These are phyloP conservation scores for Actinomucor elegans DNA, from an alignment of 371 early-diverging fungal species.

Conservation along the genomic window DNA sequence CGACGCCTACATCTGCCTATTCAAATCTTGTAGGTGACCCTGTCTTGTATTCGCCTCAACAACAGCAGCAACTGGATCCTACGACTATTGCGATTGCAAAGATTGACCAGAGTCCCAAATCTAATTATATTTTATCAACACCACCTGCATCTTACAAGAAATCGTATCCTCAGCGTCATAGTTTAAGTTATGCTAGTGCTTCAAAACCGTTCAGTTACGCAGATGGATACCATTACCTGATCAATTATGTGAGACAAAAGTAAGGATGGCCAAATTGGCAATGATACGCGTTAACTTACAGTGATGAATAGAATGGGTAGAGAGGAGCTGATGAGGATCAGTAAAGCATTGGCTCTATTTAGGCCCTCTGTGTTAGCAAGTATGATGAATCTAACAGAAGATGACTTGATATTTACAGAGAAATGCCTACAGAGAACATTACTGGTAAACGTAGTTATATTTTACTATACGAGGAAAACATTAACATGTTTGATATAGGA, in stretches of 20 bases:
- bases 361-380: constrained; percentile 90
- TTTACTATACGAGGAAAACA: not conserved
- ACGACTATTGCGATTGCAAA: constrained; percentile 3
- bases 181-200: constrained; percentile 48
- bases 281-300: no score
- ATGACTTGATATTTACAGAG: constrained; percentile 92
- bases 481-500: constrained; percentile 43
- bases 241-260: constrained; percentile 73
- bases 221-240: constrained; percentile 84
- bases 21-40: constrained; percentile 5
- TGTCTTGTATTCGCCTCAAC: constrained; percentile 5
- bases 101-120: constrained; percentile 5
- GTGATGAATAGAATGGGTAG: constrained; percentile 87
- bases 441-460: constrained; percentile 1
- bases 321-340: constrained; percentile 84
- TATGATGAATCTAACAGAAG: constrained; percentile 88
- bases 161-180: not conserved
- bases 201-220: constrained; percentile 81
- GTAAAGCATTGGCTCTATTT: constrained; percentile 88
- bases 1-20: constrained; percentile 28
- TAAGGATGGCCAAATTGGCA: no score
- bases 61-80: not conserved
- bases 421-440: constrained; percentile 77
- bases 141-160: not conserved
- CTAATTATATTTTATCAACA: constrained; percentile 9